Base-by-base conservation (phyloP, 148 eudicot species). In the Camellia granthamiana region DNA sequence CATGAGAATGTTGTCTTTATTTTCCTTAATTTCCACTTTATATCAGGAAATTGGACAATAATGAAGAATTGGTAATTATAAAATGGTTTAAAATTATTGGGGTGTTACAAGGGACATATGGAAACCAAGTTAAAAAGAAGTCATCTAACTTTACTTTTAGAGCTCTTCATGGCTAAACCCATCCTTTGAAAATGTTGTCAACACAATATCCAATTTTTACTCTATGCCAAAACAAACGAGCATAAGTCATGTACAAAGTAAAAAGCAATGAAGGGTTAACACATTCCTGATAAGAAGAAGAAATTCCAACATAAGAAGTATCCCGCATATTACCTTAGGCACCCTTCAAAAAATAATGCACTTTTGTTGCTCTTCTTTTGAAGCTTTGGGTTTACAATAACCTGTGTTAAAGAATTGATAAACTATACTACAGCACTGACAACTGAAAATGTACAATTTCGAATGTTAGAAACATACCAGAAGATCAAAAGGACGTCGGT, bases 261-360 rank as follows among this genome's bases (percentile, higher is more conserved):
- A 23, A 13, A 44, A 21, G 58, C 58, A 77, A 7, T 61, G 51
- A 16, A 30, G 60, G 72, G 6, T 7, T 30, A 76, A 19, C 18
- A 47, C 56, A 77, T 21, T 77, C 14, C 16, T 65, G 60, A 77
- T 47, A 77, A 13, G n/a, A 30, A 46, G 3, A 23, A 21, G 13
- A 44, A 51, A 47, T 61, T 63, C 12, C 8, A 44, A 13, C 49
- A 52, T 6, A 41, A 12, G 64, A 16, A 42, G 38, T 41, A 18
- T 11, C 18, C 7, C 16, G 47, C 9, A 42, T 76, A 64, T 81
- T 88, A 95, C 99, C 98, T 96, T 72, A 96, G 81, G 81, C 98
- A 96, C 63, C 99, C 99, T 87, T 96, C 99, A 67, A 96, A 96
- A 85, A 96, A 96, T 61, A 93, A 83, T 55, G 99, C 98, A 49